These are phyloP conservation scores for Puccinia coronata DNA, from an alignment of 1,284 basidiomycete genomes.

Conservation along the genomic window DNA sequence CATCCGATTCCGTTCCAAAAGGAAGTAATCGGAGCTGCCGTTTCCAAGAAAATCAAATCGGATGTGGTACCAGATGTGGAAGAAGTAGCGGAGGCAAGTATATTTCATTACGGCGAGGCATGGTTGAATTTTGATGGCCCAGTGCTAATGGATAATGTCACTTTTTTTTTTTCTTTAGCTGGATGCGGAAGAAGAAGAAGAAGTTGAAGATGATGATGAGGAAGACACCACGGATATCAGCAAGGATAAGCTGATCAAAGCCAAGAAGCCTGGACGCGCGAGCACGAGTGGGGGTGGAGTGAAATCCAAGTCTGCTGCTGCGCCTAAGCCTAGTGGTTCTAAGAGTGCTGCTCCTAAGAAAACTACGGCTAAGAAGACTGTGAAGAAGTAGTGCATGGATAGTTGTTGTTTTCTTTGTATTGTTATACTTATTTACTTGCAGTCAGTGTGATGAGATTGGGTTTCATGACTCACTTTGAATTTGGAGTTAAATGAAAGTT, in stretches of 20 bases:
- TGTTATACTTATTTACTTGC: too few relatives aligned
- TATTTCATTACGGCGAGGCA: too few relatives aligned
- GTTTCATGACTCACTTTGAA: too few relatives aligned
- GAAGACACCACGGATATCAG: constrained; percentile 30
- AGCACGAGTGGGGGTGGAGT: not conserved
- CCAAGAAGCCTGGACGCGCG: constrained; percentile 56
- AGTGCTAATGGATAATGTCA: not conserved
- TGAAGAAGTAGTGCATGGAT: too few relatives aligned
- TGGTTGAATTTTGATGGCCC: too few relatives aligned
- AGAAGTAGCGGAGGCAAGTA: constrained; percentile 69
- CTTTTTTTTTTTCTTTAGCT: not conserved
- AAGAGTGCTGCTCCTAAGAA: too few relatives aligned
- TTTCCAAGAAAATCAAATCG: constrained; percentile 50
- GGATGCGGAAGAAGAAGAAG: constrained; percentile 51
- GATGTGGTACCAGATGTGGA: constrained; percentile 81
- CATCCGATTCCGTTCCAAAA: constrained; percentile 49
- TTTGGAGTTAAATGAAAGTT: too few relatives aligned
- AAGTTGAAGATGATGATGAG: constrained; percentile 47
- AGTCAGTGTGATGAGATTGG: too few relatives aligned
- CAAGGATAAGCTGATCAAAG: constrained; percentile 56
- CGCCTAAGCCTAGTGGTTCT: not conserved
- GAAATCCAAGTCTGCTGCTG: not conserved
- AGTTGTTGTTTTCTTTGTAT: too few relatives aligned
- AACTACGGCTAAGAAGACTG: not conserved
- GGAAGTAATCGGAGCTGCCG: not conserved